phyloP scores from a whole-genome alignment of 345 rosid genomes.

The Linum tenue region DNA sequence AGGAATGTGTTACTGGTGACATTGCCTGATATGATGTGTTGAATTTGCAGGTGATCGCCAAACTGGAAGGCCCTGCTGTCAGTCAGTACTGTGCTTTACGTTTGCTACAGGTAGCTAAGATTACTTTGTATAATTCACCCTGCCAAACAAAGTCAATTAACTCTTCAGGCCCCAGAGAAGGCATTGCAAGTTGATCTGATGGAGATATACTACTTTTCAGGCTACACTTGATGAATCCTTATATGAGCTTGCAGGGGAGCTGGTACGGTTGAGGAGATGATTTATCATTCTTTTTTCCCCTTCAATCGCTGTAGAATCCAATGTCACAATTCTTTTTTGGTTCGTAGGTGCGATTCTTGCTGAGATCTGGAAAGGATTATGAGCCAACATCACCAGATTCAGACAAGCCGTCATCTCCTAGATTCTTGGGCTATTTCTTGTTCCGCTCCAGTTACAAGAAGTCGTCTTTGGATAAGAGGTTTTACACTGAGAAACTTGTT shows the following conservation, averaged over 20 bases:
- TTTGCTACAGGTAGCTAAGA: constrained; percentile 57
- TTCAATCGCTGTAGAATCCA: constrained; percentile 8
- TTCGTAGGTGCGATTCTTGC: constrained; percentile 83
- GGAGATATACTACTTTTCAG: constrained; percentile 33
- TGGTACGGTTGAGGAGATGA: constrained; percentile 40
- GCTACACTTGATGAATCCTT: constrained; percentile 93
- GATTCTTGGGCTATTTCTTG: constrained; percentile 76
- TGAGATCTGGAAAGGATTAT: constrained; percentile 93
- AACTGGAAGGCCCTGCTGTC: constrained; percentile 97
- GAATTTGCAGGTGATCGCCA: constrained; percentile 72
- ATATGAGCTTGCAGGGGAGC: constrained; percentile 98
- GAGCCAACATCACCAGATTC: constrained; percentile 70
- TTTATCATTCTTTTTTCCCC: constrained; percentile 9
- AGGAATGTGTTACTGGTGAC: too few relatives aligned
- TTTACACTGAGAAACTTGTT: constrained; percentile 1
- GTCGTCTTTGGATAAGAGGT: constrained; percentile 76
- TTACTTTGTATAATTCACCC: not conserved
- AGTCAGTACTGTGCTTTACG: constrained; percentile 96
- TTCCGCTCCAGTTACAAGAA: constrained; percentile 68
- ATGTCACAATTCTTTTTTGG: constrained; percentile 5
- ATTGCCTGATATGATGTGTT: not conserved
- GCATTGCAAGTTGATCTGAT: constrained; percentile 5
- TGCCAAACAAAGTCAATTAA: not conserved
- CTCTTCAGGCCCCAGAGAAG: not conserved
- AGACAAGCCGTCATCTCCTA: constrained; percentile 65